phyloP scores from a whole-genome alignment of 495 filamentous ascomycete genomes.

The Lophiotrema nucula region DNA sequence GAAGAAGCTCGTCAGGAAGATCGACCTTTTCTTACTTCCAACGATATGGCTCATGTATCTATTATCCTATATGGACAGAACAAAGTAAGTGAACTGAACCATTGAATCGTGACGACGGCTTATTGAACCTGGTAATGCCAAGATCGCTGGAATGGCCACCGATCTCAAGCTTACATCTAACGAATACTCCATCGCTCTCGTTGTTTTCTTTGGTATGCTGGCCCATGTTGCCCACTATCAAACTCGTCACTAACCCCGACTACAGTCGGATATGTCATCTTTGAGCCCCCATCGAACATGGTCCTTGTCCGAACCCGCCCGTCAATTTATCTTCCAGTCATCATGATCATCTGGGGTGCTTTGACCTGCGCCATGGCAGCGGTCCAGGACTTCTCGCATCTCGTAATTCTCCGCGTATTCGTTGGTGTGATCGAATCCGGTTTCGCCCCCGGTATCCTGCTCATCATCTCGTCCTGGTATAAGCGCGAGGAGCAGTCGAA shows the following conservation, averaged over 20 bases:
- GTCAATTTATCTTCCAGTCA: slow-evolving; percentile 47
- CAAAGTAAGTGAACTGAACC: slow-evolving; percentile 24
- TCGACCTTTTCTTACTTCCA: slow-evolving; percentile 69
- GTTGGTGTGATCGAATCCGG: slow-evolving; percentile 49
- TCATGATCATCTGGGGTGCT: slow-evolving; percentile 66
- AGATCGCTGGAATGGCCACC: slow-evolving; percentile 65
- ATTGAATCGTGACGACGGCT: background rate
- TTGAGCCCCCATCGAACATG: slow-evolving; percentile 84
- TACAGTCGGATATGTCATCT: slow-evolving; percentile 72
- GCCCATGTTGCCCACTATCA: background rate
- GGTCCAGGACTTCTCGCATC: slow-evolving; percentile 10
- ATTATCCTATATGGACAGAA: slow-evolving; percentile 76
- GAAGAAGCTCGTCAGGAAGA: slow-evolving; percentile 58
- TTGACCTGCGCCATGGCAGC: slow-evolving; percentile 73
- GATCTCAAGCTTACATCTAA: slow-evolving; percentile 61
- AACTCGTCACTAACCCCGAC: background rate
- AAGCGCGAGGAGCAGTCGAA: slow-evolving; percentile 75
- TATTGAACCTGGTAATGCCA: slow-evolving; percentile 89
- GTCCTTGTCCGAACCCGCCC: slow-evolving; percentile 63
- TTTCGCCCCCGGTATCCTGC: slow-evolving; percentile 82
- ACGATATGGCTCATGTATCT: slow-evolving; percentile 83
- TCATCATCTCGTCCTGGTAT: slow-evolving; percentile 86
- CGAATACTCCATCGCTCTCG: slow-evolving; percentile 74
- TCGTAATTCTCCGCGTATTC: slow-evolving; percentile 17
- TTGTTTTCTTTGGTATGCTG: slow-evolving; percentile 76